Percentiles rank a stretch among this genome's conserved stretches.
Evolutionary conservation across 495 filamentous ascomycete species (phyloP).

Genomic region (Penicillium arizonense): DNA sequence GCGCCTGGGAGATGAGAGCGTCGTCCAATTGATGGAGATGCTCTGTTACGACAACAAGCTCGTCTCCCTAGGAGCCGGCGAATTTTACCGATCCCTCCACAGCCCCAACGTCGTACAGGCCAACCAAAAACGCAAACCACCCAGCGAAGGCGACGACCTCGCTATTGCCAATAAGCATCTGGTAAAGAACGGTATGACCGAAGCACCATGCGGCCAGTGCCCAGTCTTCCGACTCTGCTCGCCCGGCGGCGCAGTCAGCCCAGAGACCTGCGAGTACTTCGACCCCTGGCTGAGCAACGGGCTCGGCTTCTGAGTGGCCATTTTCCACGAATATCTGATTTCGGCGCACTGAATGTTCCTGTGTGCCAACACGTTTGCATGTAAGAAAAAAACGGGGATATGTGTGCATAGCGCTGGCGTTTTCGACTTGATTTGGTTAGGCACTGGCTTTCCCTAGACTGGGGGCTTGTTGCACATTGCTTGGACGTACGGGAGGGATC

Average conservation of each 20-base stretch:
- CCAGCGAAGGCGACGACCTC: slow-evolving; percentile 26
- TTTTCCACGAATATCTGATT: not conserved
- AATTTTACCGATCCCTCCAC: slow-evolving; percentile 49
- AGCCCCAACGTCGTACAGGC: slow-evolving; percentile 39
- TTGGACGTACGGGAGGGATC: slow-evolving; percentile 8
- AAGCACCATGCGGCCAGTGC: slow-evolving; percentile 86
- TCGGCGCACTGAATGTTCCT: slow-evolving; percentile 4
- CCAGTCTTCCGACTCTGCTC: slow-evolving; percentile 93
- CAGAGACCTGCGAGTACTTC: slow-evolving; percentile 89
- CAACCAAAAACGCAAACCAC: slow-evolving; percentile 38
- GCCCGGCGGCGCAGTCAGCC: slow-evolving; percentile 83
- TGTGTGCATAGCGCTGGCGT: slow-evolving; percentile 46
- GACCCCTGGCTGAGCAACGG: slow-evolving; percentile 65
- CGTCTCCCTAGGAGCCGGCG: slow-evolving; percentile 48
- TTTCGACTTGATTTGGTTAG: slow-evolving; percentile 25
- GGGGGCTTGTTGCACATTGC: slow-evolving; percentile 2
- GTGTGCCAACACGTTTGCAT: slow-evolving; percentile 14
- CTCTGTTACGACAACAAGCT: slow-evolving; percentile 78
- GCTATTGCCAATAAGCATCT: slow-evolving; percentile 16
- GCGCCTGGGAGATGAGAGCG: slow-evolving; percentile 65
- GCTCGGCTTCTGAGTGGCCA: slow-evolving; percentile 33
- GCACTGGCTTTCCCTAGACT: slow-evolving; percentile 2
- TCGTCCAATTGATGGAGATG: slow-evolving; percentile 78
- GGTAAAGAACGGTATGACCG: slow-evolving; percentile 70
- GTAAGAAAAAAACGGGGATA: slow-evolving; percentile 11